Evolutionary conservation across 2,329 filamentous ascomycete genomes (phyloP).

Genomic region (Fusarium austroafricanum): DNA sequence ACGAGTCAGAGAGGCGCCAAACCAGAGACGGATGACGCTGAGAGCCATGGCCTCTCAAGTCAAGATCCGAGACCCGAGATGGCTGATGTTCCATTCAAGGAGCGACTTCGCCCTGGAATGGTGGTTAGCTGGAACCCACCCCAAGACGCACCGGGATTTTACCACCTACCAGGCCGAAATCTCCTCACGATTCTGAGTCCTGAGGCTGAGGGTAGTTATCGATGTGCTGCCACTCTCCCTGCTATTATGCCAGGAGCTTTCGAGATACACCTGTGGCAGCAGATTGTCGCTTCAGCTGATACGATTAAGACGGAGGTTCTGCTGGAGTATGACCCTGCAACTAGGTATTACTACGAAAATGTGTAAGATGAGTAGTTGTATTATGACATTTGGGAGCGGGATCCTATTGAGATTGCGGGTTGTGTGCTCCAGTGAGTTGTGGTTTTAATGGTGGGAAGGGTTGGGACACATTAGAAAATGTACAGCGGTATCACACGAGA

Average conservation of each 20-base stretch:
- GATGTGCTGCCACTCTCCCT: constrained; percentile 54
- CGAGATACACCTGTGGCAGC: constrained; percentile 55
- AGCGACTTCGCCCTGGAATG: constrained; percentile 58
- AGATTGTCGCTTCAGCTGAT: constrained; percentile 49
- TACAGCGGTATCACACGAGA: background rate
- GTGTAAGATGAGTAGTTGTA: constrained; percentile 20
- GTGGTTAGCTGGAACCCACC: constrained; percentile 50
- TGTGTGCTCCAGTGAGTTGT: no score
- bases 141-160: constrained; percentile 24
- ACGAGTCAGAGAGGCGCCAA: background rate
- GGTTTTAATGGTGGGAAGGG: background rate
- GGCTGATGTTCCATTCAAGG: constrained; percentile 49
- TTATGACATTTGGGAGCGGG: background rate
- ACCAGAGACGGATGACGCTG: background rate
- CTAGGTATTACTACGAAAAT: constrained; percentile 57
- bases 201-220: constrained; percentile 44
- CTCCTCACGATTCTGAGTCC: constrained; percentile 51
- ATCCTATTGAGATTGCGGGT: background rate
- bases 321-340: constrained; percentile 57
- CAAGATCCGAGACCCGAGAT: constrained; percentile 45
- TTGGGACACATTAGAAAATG: background rate
- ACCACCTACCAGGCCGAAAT: constrained; percentile 38
- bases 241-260: constrained; percentile 52
- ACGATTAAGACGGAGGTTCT: constrained; percentile 56
- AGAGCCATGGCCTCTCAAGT: constrained; percentile 42